phyloP scores from a whole-genome alignment of 176 grass and related monocot species.

The Zoysia japonica region DNA sequence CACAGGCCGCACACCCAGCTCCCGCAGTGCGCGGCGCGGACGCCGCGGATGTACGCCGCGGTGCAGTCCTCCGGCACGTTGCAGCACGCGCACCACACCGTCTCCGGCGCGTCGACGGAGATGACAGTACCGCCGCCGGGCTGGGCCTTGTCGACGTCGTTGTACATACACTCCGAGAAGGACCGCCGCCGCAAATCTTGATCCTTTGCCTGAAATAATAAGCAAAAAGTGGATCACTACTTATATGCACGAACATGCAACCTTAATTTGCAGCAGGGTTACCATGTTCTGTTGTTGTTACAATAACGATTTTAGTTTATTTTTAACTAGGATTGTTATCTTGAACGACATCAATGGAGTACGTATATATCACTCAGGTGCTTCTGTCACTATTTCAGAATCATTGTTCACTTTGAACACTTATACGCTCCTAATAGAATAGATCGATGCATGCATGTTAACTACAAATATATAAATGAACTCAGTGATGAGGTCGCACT shows the following conservation, averaged over 20 bases:
- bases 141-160: not conserved
- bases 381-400: not conserved
- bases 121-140: not conserved
- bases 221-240: not conserved
- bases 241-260: not conserved
- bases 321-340: too few species aligned
- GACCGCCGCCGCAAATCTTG: slow-evolving; percentile 26
- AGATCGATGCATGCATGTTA: not conserved
- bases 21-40: slow-evolving; percentile 52
- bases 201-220: slow-evolving; percentile 33
- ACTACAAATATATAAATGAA: not conserved
- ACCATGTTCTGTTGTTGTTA: too few species aligned
- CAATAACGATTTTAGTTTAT: too few species aligned
- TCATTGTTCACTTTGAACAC: not conserved
- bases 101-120: slow-evolving; percentile 31
- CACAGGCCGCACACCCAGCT: slow-evolving; percentile 74
- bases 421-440: not conserved
- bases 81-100: slow-evolving; percentile 70
- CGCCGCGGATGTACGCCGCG: slow-evolving; percentile 42
- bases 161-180: slow-evolving; percentile 28
- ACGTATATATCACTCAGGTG: too few species aligned
- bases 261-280: too few species aligned
- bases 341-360: too few species aligned
- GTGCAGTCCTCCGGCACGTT: slow-evolving; percentile 77
- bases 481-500: not conserved